phyloP scores from a whole-genome alignment of 176 grass and related monocot genomes.

The Oryza glaberrima region DNA sequence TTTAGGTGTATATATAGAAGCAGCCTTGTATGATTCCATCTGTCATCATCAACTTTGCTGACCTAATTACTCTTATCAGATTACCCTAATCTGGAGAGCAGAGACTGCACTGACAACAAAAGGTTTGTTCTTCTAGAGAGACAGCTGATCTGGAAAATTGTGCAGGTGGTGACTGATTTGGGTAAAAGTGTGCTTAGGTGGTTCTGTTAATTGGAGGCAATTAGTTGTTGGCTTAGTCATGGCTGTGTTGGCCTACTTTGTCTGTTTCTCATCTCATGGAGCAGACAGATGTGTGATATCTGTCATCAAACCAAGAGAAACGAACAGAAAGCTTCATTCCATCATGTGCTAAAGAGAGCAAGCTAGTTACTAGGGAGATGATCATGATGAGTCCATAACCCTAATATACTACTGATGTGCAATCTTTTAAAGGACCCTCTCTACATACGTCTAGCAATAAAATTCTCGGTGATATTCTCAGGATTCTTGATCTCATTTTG shows the following conservation, averaged over 20 bases:
- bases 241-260: neutral
- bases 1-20: neutral
- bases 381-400: neutral
- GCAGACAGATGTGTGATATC: neutral
- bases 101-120: constrained; percentile 19
- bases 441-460: neutral
- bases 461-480: neutral
- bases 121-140: neutral
- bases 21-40: neutral
- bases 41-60: constrained; percentile 45
- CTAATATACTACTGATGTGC: no score
- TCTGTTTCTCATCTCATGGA: neutral
- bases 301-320: neutral
- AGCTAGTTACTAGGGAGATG: neutral
- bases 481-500: neutral
- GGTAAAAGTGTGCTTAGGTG: neutral
- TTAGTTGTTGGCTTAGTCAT: neutral
- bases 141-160: neutral
- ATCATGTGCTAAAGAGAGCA: neutral
- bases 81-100: neutral
- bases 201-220: neutral
- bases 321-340: neutral
- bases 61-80: constrained; percentile 20
- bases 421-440: no score
- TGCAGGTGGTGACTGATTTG: neutral